These are phyloP conservation scores for Peniophora sp. DNA, from an alignment of 1,284 basidiomycete genomes.

Conservation along the genomic window DNA sequence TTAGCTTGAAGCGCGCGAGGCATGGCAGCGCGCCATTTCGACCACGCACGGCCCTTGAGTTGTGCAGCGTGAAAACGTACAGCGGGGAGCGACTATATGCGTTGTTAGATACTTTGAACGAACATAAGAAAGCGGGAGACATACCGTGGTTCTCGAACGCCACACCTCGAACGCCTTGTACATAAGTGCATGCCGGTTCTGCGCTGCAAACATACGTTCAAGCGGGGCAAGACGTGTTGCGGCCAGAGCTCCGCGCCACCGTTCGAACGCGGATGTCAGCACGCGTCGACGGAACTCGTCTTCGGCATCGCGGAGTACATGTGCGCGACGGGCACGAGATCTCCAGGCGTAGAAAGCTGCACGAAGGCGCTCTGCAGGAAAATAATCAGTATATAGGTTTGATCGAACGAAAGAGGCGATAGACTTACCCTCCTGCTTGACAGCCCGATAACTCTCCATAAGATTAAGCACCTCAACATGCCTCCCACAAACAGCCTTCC, in stretches of 20 bases:
- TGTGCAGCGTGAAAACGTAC: conserved; percentile 61
- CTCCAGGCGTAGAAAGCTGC: conserved; percentile 74
- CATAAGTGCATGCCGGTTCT: conserved; percentile 50
- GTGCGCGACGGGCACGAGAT: conserved; percentile 42
- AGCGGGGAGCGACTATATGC: conserved; percentile 59
- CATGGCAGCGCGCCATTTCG: conserved; percentile 59
- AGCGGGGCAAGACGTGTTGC: conserved; percentile 55
- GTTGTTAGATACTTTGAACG: conserved; percentile 8
- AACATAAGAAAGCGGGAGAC: conserved; percentile 9
- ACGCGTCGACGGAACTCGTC: conserved; percentile 46
- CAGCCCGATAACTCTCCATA: conserved; percentile 73
- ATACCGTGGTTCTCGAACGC: conserved; percentile 65
- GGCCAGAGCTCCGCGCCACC: conserved; percentile 64
- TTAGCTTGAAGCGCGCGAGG: conserved; percentile 58
- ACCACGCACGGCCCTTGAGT: conserved; percentile 53
- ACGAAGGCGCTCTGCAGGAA: conserved; percentile 4
- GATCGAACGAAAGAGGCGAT: background rate
- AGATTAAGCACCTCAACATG: conserved; percentile 65
- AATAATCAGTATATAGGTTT: too few species aligned
- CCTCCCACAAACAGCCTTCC: conserved; percentile 52
- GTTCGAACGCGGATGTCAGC: conserved; percentile 58
- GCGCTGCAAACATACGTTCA: conserved; percentile 50
- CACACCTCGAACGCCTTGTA: conserved; percentile 63
- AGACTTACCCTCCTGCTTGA: conserved; percentile 62
- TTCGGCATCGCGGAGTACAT: conserved; percentile 51